Conservation (phyloP, 805 yeast species). For the Metschnikowia borealis region DNA sequence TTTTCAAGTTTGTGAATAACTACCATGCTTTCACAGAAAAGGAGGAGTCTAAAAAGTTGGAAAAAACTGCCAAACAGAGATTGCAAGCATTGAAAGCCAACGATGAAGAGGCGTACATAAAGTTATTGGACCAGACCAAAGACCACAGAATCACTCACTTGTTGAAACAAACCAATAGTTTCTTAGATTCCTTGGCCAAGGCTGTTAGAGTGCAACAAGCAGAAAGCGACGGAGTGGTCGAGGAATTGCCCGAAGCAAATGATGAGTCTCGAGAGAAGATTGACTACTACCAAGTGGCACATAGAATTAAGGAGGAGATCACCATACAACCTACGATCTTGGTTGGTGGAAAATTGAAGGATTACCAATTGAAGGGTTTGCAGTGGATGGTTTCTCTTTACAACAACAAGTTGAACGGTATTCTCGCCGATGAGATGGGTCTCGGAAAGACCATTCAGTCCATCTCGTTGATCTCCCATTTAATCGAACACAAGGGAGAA, state of each 20-base stretch:
- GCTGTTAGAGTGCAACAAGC: slow-evolving; percentile 76
- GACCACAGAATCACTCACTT: slow-evolving; percentile 84
- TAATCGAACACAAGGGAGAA: slow-evolving; percentile 61
- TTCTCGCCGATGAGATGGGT: slow-evolving; percentile 67
- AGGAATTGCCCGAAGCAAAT: slow-evolving; percentile 33
- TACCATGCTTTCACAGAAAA: slow-evolving; percentile 60
- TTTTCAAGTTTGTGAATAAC: slow-evolving; percentile 37
- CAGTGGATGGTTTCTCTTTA: slow-evolving; percentile 66
- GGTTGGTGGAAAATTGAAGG: slow-evolving; percentile 76
- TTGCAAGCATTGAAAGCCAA: slow-evolving; percentile 81
- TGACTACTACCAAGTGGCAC: slow-evolving; percentile 82
- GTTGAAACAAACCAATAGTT: slow-evolving; percentile 72
- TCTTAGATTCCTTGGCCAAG: slow-evolving; percentile 72
- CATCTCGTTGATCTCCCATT: slow-evolving; percentile 69
- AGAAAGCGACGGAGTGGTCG: slow-evolving; percentile 34
- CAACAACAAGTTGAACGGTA: slow-evolving; percentile 60
- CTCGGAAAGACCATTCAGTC: slow-evolving; percentile 70
- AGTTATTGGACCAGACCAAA: slow-evolving; percentile 78
- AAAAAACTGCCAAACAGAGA: slow-evolving; percentile 82
- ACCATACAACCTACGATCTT: slow-evolving; percentile 63
- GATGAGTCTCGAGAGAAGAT: slow-evolving; percentile 62
- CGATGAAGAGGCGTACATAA: slow-evolving; percentile 85
- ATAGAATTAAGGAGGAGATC: slow-evolving; percentile 63
- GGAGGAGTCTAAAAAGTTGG: slow-evolving; percentile 72
- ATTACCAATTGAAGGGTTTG: slow-evolving; percentile 64